A percentile compares a stretch with the other conserved stretches of the same genome.
Evolutionary conservation across 106 monocot genomes (phyloP).

Genomic region (Dendrobium catenatum): DNA sequence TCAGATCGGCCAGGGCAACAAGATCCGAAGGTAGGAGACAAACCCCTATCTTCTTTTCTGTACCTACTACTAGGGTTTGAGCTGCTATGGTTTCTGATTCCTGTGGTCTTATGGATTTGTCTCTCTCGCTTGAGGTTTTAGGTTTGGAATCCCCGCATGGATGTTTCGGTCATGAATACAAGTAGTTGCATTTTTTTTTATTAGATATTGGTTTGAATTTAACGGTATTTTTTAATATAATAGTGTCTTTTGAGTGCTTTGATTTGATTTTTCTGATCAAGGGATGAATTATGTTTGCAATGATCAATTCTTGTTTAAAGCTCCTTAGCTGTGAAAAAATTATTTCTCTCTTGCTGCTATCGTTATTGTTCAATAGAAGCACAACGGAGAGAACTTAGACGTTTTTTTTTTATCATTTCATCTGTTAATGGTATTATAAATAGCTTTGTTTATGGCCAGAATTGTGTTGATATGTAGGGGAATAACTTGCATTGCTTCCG

Average conservation of each 20-base stretch:
- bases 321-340: not conserved
- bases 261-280: not conserved
- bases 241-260: not conserved
- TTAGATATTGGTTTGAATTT: not conserved
- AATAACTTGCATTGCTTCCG: not conserved
- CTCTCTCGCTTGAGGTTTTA: not conserved
- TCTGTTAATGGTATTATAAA: not conserved
- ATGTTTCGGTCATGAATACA: not conserved
- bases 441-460: not conserved
- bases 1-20: conserved; percentile 90
- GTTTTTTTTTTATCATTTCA: not conserved
- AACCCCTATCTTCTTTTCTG: not conserved
- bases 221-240: not conserved
- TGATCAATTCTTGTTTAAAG: not conserved
- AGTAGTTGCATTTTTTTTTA: not conserved
- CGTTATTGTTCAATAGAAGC: not conserved
- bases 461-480: not conserved
- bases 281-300: not conserved
- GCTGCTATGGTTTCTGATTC: not conserved
- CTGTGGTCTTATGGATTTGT: not conserved
- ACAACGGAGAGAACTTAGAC: not conserved
- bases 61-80: not conserved
- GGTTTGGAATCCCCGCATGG: not conserved
- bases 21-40: conserved; percentile 57
- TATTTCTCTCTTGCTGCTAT: not conserved